These are phyloP conservation scores for Wickerhamiella hasegawae DNA, from an alignment of 805 yeast genomes.

Conservation along the genomic window DNA sequence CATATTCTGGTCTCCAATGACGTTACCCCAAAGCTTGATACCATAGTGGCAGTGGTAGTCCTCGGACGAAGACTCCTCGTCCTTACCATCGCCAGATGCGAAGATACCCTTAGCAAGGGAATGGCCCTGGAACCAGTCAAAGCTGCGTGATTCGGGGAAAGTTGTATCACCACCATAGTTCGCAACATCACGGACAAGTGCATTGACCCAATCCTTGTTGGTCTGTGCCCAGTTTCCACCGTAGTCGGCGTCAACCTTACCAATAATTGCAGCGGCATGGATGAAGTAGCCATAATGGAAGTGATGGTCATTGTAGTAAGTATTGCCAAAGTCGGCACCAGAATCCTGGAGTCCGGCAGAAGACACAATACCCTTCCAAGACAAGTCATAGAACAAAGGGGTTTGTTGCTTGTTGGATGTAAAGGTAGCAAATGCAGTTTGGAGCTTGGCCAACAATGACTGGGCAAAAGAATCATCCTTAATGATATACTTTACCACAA, in stretches of 20 bases:
- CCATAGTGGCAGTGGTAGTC: slow-evolving; percentile 57
- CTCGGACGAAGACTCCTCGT: slow-evolving; percentile 57
- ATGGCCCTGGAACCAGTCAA: slow-evolving; percentile 63
- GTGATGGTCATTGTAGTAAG: slow-evolving; percentile 74
- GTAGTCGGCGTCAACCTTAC: slow-evolving; percentile 37
- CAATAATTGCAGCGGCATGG: slow-evolving; percentile 70
- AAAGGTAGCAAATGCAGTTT: slow-evolving; percentile 55
- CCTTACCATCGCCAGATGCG: slow-evolving; percentile 49
- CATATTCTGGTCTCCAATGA: slow-evolving; percentile 36
- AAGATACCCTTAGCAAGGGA: slow-evolving; percentile 61
- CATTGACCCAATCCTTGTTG: slow-evolving; percentile 41
- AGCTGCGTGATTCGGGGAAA: slow-evolving; percentile 50
- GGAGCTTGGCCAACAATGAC: slow-evolving; percentile 37
- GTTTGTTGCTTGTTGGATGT: slow-evolving; percentile 49
- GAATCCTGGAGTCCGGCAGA: slow-evolving; percentile 22
- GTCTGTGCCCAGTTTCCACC: slow-evolving; percentile 34
- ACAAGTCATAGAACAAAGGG: slow-evolving; percentile 63
- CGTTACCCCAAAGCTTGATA: slow-evolving; percentile 52
- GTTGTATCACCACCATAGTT: slow-evolving; percentile 33
- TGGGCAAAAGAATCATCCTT: slow-evolving; percentile 37
- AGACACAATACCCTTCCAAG: slow-evolving; percentile 32
- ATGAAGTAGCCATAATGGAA: slow-evolving; percentile 76
- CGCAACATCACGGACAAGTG: slow-evolving; percentile 49
- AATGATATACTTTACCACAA: slow-evolving; percentile 51
- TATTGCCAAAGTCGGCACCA: slow-evolving; percentile 56